Conservation (phyloP, 768 basidiomycete genomes). For the Asterophora parasitica region DNA sequence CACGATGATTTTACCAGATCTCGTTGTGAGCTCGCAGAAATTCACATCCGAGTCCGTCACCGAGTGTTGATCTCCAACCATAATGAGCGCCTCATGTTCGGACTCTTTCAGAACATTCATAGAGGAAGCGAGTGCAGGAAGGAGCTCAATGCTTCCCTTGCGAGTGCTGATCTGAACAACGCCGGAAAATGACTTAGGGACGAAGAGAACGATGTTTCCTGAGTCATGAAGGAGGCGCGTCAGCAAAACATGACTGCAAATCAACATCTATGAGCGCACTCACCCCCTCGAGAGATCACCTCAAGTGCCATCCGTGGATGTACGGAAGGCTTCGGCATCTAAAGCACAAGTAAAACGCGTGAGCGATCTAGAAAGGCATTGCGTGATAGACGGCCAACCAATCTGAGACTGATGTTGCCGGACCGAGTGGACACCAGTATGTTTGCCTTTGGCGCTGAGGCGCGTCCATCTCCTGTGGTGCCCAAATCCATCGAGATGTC, state of each 20-base stretch:
- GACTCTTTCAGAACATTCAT: constrained; percentile 24
- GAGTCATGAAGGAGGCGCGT: background rate
- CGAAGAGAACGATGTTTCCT: constrained; percentile 24
- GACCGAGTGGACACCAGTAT: constrained; percentile 32
- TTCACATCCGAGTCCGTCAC: constrained; percentile 23
- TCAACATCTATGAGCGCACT: background rate
- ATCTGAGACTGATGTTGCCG: constrained; percentile 35
- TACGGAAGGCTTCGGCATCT: constrained; percentile 29
- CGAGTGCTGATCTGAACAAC: constrained; percentile 24
- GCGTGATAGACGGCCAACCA: constrained; percentile 22
- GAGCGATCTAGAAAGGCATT: background rate
- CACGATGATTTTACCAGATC: constrained; percentile 35
- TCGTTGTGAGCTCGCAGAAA: constrained; percentile 34
- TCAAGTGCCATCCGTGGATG: constrained; percentile 35
- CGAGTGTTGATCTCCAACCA: constrained; percentile 26
- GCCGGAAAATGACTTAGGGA: constrained; percentile 25
- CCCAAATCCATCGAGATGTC: constrained; percentile 33
- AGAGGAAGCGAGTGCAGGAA: constrained; percentile 24
- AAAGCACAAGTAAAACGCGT: constrained; percentile 2
- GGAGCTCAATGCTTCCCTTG: constrained; percentile 21
- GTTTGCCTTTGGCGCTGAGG: constrained; percentile 25
- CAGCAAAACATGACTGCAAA: background rate
- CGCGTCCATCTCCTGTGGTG: constrained; percentile 30
- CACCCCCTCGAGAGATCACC: constrained; percentile 30
- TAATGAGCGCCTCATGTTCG: constrained; percentile 33